These are phyloP conservation scores for Teratosphaeriaceae sp. DNA, from an alignment of 2,329 filamentous ascomycete genomes.

Conservation along the genomic window DNA sequence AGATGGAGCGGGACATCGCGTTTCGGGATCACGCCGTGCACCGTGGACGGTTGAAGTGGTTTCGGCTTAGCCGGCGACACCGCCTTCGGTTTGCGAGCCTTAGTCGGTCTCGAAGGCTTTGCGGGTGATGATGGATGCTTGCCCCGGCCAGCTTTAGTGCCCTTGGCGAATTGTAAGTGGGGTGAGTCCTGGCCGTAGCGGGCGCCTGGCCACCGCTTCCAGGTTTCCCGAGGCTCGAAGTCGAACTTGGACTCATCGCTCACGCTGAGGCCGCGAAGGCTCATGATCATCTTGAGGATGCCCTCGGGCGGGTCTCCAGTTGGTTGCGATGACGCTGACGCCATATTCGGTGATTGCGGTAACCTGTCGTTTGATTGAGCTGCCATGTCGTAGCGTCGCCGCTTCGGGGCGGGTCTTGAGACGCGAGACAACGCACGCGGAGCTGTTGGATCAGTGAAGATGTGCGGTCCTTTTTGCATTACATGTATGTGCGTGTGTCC, in stretches of 20 bases:
- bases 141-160: neutral
- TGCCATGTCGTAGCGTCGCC: too few species aligned
- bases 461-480: too few species aligned
- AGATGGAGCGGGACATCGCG: constrained; percentile 3
- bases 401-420: too few species aligned
- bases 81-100: constrained; percentile 5
- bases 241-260: constrained; percentile 7
- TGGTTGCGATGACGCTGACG: neutral
- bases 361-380: too few species aligned
- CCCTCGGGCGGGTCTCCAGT: neutral
- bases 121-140: neutral
- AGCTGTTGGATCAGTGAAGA: too few species aligned
- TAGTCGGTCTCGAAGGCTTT: neutral
- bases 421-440: too few species aligned
- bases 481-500: too few species aligned
- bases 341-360: too few species aligned
- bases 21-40: constrained; percentile 1
- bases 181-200: constrained; percentile 10
- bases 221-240: constrained; percentile 5
- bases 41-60: neutral
- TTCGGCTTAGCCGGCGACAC: neutral
- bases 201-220: constrained; percentile 5
- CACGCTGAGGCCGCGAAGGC: constrained; percentile 7
- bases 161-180: constrained; percentile 5
- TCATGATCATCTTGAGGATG: constrained; percentile 9